Evolutionary conservation across 139 green algal species (phyloP).

Genomic region (Nannochloris sp.): DNA sequence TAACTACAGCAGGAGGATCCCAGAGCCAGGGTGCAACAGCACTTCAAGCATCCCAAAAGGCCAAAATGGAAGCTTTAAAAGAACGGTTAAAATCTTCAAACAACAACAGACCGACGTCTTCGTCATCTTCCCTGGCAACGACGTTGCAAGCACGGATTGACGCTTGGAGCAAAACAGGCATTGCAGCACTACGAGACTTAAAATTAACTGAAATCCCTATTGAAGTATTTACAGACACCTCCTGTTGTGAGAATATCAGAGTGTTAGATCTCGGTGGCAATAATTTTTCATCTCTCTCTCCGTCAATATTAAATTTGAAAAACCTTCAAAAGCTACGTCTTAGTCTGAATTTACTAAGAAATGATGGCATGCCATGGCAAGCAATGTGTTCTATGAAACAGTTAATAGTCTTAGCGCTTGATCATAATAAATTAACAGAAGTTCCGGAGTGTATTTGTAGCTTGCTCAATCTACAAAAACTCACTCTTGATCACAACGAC

Average conservation of each 20-base stretch:
- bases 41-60: constrained; percentile 15
- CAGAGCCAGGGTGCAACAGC: constrained; percentile 15
- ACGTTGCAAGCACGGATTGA: constrained; percentile 25
- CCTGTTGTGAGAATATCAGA: not conserved
- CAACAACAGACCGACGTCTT: not conserved
- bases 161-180: constrained; percentile 49
- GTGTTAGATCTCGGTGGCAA: constrained; percentile 40
- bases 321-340: constrained; percentile 37
- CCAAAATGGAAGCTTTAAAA: constrained; percentile 16
- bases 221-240: constrained; percentile 1
- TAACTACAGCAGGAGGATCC: constrained; percentile 24
- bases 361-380: constrained; percentile 22
- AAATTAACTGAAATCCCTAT: constrained; percentile 25
- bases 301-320: constrained; percentile 12
- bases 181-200: constrained; percentile 44
- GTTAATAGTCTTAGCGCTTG: constrained; percentile 17
- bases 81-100: constrained; percentile 5
- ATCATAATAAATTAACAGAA: constrained; percentile 25
- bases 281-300: constrained; percentile 21
- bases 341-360: constrained; percentile 28
- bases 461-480: constrained; percentile 10
- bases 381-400: constrained; percentile 14
- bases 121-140: not conserved
- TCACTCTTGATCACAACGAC: constrained; percentile 35
- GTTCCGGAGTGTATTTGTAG: constrained; percentile 5